Base-by-base conservation (phyloP, 148 eudicot genomes). In the Cornus florida region DNA sequence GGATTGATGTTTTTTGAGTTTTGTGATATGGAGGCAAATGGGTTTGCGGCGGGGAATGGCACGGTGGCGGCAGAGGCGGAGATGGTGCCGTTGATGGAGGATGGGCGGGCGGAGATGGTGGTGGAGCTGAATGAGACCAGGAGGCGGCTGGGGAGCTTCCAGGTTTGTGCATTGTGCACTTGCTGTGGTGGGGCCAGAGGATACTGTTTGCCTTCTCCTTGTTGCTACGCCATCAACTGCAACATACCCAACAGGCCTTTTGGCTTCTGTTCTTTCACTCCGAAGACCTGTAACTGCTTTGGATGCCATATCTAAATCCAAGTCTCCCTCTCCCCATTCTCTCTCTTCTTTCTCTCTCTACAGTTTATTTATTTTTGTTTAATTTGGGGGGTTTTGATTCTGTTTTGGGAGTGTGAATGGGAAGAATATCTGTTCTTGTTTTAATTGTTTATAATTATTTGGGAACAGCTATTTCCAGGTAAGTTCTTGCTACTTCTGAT, bases 181-280 rank as follows among this genome's bases (percentile, higher is more conserved):
- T 95, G 98, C 81, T 95, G 98, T 84, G 87, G 98, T 77, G 95
- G 90, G 12, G 83, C 85, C 32, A 88, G 78, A 79, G 90, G 88
- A 46, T 88, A 86, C 78, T 95, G 98, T 68, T 81, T 95, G 77
- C 97, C 94, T 43, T 87, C 96, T 9, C 93, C 98, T 82, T 95
- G 98, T 81, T 95, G 98, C 80, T 94, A 94, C 86, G 95, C 98
- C 31, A 94, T 94, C 86, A 94, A 91, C 77, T 95, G 98, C 93
- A 93, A 95, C 82, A 95, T 95, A 12, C 98, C 98, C 69, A 89
- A 93, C 82, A 88, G 94, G 82, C 98, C 98, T 72, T 95, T 93
- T 86, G 98, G 98, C 60, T 93, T 90, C 80, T 95, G 96, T 72
- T 86, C 98, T 35, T 95, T 95, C 77, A 93, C 94, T 32, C 98